Percentiles rank a stretch among this genome's conserved stretches.
phyloP scores from a whole-genome alignment of 768 basidiomycete genomes.

The Lactifluus subvellereus region DNA sequence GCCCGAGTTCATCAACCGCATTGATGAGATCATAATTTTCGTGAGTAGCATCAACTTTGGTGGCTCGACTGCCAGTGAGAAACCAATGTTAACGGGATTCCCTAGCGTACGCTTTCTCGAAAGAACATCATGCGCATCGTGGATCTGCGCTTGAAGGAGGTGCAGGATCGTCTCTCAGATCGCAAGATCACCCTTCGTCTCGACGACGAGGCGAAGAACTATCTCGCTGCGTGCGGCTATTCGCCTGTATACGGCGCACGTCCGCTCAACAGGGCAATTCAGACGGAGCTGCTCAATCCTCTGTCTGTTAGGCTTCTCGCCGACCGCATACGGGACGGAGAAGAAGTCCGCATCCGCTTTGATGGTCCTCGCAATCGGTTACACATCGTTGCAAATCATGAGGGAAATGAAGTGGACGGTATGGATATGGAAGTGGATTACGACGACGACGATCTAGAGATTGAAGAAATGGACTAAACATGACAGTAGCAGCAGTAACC shows the following conservation, averaged over 20 bases:
- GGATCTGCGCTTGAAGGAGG: constrained; percentile 79
- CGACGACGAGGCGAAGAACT: constrained; percentile 69
- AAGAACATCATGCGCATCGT: constrained; percentile 80
- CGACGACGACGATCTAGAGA: constrained; percentile 51
- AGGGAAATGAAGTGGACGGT: constrained; percentile 42
- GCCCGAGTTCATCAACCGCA: constrained; percentile 87
- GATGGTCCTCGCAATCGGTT: constrained; percentile 80
- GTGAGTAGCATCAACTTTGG: constrained; percentile 28
- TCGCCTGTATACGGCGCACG: constrained; percentile 85
- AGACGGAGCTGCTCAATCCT: constrained; percentile 89
- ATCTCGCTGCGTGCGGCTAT: constrained; percentile 70
- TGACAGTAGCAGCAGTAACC: not conserved
- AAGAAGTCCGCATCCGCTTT: constrained; percentile 67
- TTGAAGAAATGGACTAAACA: constrained; percentile 62
- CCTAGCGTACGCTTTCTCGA: constrained; percentile 72
- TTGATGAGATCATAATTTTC: constrained; percentile 83
- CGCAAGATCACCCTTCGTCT: constrained; percentile 78
- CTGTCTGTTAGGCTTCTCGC: constrained; percentile 80
- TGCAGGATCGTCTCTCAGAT: constrained; percentile 72
- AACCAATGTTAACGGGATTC: constrained; percentile 30
- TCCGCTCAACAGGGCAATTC: constrained; percentile 87
- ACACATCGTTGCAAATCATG: constrained; percentile 78
- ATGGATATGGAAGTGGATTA: constrained; percentile 59
- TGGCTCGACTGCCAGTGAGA: constrained; percentile 4
- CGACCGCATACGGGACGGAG: constrained; percentile 75